Percentiles rank a stretch among this genome's conserved stretches.
These are phyloP conservation scores for Aspergillus ostianus DNA, from an alignment of 495 filamentous ascomycete genomes.

Conservation along the genomic window DNA sequence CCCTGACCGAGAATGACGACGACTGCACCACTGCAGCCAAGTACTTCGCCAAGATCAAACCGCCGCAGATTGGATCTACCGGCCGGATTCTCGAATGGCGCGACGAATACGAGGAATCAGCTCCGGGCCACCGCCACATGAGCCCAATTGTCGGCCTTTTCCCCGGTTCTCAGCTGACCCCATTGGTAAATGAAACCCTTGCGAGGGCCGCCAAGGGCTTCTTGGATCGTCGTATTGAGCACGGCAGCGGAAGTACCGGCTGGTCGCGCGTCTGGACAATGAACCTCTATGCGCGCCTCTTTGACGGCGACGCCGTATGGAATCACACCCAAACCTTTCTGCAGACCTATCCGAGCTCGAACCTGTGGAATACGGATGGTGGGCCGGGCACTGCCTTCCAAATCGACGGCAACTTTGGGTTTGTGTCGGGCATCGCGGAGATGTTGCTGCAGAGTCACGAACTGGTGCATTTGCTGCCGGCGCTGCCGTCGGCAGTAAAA, in stretches of 20 bases:
- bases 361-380: conserved; percentile 18
- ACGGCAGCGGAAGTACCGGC: conserved; percentile 35
- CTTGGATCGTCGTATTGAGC: conserved; percentile 23
- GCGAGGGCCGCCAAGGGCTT: conserved; percentile 25
- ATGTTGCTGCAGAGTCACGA: conserved; percentile 27
- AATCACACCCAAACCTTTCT: conserved; percentile 14
- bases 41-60: conserved; percentile 19
- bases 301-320: conserved; percentile 29
- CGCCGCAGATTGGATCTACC: conserved; percentile 23
- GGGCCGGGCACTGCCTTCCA: conserved; percentile 24
- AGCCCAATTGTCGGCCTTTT: conserved; percentile 35
- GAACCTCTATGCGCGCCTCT: conserved; percentile 33
- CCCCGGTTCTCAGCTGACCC: conserved; percentile 27
- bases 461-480: conserved; percentile 27
- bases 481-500: conserved; percentile 19
- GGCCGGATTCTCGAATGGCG: conserved; percentile 43
- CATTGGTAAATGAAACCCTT: conserved; percentile 17
- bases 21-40: neutral
- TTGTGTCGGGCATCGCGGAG: conserved; percentile 27
- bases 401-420: conserved; percentile 34
- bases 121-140: conserved; percentile 39
- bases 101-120: conserved; percentile 35
- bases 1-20: conserved; percentile 15
- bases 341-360: conserved; percentile 11
- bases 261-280: conserved; percentile 40